Evolutionary conservation across 352 stramenopile genomes (phyloP).

Genomic region (Pythium apleroticum): DNA sequence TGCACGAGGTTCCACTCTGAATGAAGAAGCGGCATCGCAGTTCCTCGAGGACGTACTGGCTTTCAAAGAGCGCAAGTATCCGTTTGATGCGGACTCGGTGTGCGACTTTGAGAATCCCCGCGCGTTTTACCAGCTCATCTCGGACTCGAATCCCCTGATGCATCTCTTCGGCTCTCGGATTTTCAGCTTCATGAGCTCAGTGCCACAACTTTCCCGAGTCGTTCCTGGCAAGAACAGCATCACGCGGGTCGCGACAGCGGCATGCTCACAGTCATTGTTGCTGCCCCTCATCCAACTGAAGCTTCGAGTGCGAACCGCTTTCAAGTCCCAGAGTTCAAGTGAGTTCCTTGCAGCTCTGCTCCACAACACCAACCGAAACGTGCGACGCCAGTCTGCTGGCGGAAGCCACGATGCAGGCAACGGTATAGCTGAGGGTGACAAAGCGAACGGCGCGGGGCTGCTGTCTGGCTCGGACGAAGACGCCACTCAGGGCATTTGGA

Average conservation of each 20-base stretch:
- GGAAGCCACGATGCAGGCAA: background rate
- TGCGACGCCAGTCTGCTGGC: background rate
- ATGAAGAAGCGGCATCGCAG: slow-evolving; percentile 55
- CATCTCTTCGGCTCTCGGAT: slow-evolving; percentile 68
- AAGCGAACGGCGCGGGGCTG: background rate
- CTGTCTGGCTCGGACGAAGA: background rate
- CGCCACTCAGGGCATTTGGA: slow-evolving; percentile 22
- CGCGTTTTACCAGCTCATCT: slow-evolving; percentile 75
- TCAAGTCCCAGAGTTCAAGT: slow-evolving; percentile 34
- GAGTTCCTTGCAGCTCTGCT: slow-evolving; percentile 42
- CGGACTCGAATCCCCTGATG: slow-evolving; percentile 75
- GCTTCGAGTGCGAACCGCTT: slow-evolving; percentile 35
- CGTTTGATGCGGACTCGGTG: slow-evolving; percentile 67
- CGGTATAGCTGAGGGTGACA: background rate
- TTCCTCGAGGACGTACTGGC: slow-evolving; percentile 74
- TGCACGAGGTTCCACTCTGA: slow-evolving; percentile 26
- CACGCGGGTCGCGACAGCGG: slow-evolving; percentile 44
- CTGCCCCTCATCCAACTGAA: slow-evolving; percentile 53
- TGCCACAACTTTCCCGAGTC: slow-evolving; percentile 40
- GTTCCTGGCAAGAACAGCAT: slow-evolving; percentile 53
- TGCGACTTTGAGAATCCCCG: slow-evolving; percentile 79
- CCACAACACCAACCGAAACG: background rate
- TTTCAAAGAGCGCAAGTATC: slow-evolving; percentile 78
- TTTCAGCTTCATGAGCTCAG: slow-evolving; percentile 72
- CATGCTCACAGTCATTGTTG: slow-evolving; percentile 35